Percentiles rank a stretch among this genome's conserved stretches.
phyloP scores from a whole-genome alignment of 1,284 basidiomycete species.

The Peniophora sp. region DNA sequence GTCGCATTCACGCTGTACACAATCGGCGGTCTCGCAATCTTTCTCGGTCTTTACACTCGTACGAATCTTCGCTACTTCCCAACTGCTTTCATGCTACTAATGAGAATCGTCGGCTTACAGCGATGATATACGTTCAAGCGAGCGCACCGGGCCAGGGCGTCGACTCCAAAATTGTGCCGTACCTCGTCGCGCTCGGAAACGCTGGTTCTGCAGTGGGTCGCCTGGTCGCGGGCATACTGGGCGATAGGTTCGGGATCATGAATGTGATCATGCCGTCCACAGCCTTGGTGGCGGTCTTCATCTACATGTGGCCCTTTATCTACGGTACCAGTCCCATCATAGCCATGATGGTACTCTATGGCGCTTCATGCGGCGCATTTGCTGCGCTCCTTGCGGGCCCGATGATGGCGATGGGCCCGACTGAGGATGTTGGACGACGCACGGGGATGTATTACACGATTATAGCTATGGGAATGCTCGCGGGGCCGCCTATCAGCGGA shows the following conservation, averaged over 20 bases:
- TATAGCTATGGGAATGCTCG: conserved; percentile 35
- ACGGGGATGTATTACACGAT: conserved; percentile 51
- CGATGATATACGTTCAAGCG: conserved; percentile 41
- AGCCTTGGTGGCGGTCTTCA: conserved; percentile 38
- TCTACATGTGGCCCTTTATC: conserved; percentile 53
- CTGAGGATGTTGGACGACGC: conserved; percentile 51
- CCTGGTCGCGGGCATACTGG: conserved; percentile 27
- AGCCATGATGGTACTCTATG: conserved; percentile 44
- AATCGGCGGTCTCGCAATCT: conserved; percentile 33
- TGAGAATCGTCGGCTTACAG: conserved; percentile 24
- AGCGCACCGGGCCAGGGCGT: conserved; percentile 30
- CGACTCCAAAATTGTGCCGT: conserved; percentile 29
- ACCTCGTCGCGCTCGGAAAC: conserved; percentile 41
- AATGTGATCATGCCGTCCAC: conserved; percentile 52
- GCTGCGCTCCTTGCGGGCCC: conserved; percentile 48
- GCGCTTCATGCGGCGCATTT: conserved; percentile 51
- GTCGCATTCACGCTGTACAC: conserved; percentile 36
- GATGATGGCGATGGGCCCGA: conserved; percentile 49
- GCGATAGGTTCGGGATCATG: conserved; percentile 36
- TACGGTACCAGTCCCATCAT: conserved; percentile 28
- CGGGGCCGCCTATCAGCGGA: conserved; percentile 52
- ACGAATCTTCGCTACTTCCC: conserved; percentile 4
- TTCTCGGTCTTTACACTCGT: conserved; percentile 59
- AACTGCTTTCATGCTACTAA: not conserved
- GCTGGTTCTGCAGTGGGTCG: conserved; percentile 35